A percentile compares a stretch with the other conserved stretches of the same genome.
These are phyloP conservation scores for Keithomyces neogunnii DNA, from an alignment of 2,329 filamentous ascomycete species.

Conservation along the genomic window DNA sequence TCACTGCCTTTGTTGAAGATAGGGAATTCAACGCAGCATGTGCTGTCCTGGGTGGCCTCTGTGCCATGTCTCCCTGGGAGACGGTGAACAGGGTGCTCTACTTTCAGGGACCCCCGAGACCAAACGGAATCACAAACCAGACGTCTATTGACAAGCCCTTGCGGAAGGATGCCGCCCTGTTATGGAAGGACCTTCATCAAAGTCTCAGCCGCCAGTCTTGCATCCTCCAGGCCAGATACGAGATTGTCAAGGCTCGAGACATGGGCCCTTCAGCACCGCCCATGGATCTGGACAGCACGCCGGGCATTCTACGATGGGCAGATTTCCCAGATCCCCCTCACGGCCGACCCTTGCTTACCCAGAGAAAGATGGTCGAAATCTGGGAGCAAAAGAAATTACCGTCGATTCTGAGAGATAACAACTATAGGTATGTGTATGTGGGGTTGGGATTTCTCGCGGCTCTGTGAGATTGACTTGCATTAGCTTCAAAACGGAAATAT, in stretches of 20 bases:
- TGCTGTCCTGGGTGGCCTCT: conserved; percentile 47
- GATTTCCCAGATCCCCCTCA: conserved; percentile 52
- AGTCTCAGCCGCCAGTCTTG: conserved; percentile 50
- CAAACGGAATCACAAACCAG: conserved; percentile 36
- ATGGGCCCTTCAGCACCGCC: conserved; percentile 29
- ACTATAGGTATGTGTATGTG: conserved; percentile 34
- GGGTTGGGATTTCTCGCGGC: neutral
- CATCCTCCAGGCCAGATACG: conserved; percentile 45
- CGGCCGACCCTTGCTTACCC: conserved; percentile 35
- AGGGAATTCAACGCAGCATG: conserved; percentile 40
- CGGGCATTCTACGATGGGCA: conserved; percentile 46
- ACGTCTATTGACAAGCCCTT: conserved; percentile 28
- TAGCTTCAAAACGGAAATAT: conserved; percentile 43
- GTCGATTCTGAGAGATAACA: conserved; percentile 41
- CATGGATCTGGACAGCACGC: conserved; percentile 31
- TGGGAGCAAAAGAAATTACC: conserved; percentile 40
- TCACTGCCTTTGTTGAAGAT: conserved; percentile 44
- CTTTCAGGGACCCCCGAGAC: conserved; percentile 39
- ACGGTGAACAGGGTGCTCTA: conserved; percentile 43
- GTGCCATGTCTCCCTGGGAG: conserved; percentile 45
- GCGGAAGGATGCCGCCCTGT: conserved; percentile 25
- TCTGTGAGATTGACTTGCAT: conserved; percentile 3
- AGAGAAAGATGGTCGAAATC: conserved; percentile 50
- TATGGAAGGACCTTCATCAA: conserved; percentile 47
- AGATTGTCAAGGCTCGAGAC: conserved; percentile 39